These are phyloP conservation scores for Trichoderma arundinaceum DNA, from an alignment of 2,329 filamentous ascomycete genomes.

Conservation along the genomic window DNA sequence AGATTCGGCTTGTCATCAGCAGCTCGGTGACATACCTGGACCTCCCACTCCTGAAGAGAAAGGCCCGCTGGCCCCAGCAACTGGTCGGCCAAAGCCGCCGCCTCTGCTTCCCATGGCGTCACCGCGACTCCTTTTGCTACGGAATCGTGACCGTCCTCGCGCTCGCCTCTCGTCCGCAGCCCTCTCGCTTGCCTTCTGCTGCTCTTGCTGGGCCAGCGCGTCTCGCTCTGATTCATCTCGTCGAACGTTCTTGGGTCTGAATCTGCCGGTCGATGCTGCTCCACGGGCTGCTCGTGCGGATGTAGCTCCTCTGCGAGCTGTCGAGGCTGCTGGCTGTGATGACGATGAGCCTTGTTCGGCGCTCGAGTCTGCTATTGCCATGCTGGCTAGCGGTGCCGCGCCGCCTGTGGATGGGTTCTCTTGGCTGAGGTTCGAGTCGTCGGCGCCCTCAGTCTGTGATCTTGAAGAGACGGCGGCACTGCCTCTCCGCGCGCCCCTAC, in stretches of 20 bases:
- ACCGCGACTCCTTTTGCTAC: conserved; percentile 52
- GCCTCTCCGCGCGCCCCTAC: conserved; percentile 44
- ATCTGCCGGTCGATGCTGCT: conserved; percentile 47
- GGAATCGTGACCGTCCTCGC: conserved; percentile 48
- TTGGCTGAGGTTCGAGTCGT: conserved; percentile 15
- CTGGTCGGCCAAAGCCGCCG: conserved; percentile 44
- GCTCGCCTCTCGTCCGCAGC: conserved; percentile 49
- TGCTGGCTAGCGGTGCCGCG: conserved; percentile 30
- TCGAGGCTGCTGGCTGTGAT: conserved; percentile 32
- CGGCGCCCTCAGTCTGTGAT: conserved; percentile 35
- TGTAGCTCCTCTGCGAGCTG: conserved; percentile 33
- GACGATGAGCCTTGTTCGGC: conserved; percentile 14
- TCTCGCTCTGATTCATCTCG: conserved; percentile 58
- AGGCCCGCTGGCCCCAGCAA: conserved; percentile 48
- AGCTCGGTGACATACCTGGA: conserved; percentile 33
- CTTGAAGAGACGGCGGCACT: conserved; percentile 39
- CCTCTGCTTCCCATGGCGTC: conserved; percentile 52
- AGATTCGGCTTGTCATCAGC: conserved; percentile 4
- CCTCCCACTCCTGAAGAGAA: conserved; percentile 45
- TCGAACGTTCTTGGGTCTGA: conserved; percentile 56
- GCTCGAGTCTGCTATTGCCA: conserved; percentile 33
- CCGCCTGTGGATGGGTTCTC: conserved; percentile 10
- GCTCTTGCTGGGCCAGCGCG: conserved; percentile 52
- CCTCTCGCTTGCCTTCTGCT: conserved; percentile 50
- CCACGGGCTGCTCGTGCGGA: conserved; percentile 43